A percentile compares a stretch with the other conserved stretches of the same genome.
Conservation (phyloP, 1,284 basidiomycete species). For the Marasmius sp. region DNA sequence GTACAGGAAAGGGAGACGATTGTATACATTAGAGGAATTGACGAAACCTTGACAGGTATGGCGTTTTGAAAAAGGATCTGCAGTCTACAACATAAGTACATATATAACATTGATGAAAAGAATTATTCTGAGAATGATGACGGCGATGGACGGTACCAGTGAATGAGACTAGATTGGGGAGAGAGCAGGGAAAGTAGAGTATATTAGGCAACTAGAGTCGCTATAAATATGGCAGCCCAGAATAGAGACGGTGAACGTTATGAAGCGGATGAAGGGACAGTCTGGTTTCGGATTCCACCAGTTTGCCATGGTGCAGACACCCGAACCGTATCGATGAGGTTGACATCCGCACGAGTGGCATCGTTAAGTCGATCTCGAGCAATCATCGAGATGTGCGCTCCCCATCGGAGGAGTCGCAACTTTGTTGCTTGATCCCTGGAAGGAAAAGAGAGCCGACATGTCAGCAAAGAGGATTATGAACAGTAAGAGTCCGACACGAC, state of each 20-base stretch:
- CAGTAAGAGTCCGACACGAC: conserved; percentile 30
- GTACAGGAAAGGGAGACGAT: too few relatives aligned
- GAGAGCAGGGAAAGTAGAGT: too few relatives aligned
- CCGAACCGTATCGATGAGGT: conserved; percentile 66
- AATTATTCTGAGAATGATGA: too few relatives aligned
- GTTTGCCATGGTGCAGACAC: conserved; percentile 71
- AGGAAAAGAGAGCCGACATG: background rate
- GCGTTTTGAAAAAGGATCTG: too few relatives aligned
- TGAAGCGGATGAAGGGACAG: background rate
- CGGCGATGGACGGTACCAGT: too few relatives aligned
- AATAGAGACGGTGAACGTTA: background rate
- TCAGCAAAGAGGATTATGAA: background rate
- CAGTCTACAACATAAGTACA: too few relatives aligned
- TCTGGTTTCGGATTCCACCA: conserved; percentile 19
- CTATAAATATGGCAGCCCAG: background rate
- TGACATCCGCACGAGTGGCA: conserved; percentile 70
- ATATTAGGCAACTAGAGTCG: background rate
- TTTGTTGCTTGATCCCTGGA: conserved; percentile 84
- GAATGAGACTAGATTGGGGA: too few relatives aligned
- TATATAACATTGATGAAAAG: too few relatives aligned
- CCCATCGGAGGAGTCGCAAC: conserved; percentile 69
- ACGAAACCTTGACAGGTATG: too few relatives aligned
- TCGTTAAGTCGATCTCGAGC: conserved; percentile 67
- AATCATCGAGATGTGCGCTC: conserved; percentile 70
- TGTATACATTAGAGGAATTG: too few relatives aligned